Base-by-base conservation (phyloP, 2,329 filamentous ascomycete genomes). In the Colletotrichum sp. region DNA sequence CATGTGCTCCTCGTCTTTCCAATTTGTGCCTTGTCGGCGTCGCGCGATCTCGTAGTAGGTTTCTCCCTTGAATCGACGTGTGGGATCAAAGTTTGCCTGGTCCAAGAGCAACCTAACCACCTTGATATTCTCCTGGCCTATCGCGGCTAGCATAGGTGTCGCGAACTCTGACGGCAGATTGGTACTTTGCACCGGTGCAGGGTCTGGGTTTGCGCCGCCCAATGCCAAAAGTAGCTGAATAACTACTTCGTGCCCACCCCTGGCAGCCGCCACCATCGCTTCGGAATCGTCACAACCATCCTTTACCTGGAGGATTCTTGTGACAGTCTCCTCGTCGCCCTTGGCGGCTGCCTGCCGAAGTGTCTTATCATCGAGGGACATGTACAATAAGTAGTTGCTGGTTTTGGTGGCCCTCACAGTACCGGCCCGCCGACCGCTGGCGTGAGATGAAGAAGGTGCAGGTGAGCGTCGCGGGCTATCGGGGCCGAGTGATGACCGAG, bases 131-230 rank as follows among this genome's bases (percentile, higher is more conserved):
- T 93, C 92, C 79, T 96, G 94, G 18, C 97, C 96, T 78, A 99
- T 98, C 2, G 97, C 96, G 74, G 96, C 96, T 48, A 98, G 90
- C 88, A 99, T 98, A 2, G 97, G 97, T 1, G 96, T 99, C 67
- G 96, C 94, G 80, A 94, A 93, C 73, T 97, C 96, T 57, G 90
- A 85, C 32, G 89, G 88, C 74, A 91, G 87, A 34, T 90, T 89
- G 10, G 87, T 81, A 63, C 43, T 52, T 52, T 21, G 43, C 43
- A 96, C 84, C 15, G 94, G 91, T 8, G 90, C 88, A 36, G 95
- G 95, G 79, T 97, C 95, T 0, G 91, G 88, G 69, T 92, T 91
- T 15, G 90, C 90, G 65, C 90, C 88, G 4, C 93, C 94, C 78
- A 95, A 87, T 10, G 93, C 93, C 57, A 95, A 84, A 66, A 96